Percentiles rank a stretch among this genome's conserved stretches.
These are phyloP conservation scores for Geoglossum glabrum DNA, from an alignment of 495 filamentous ascomycete species.

Conservation along the genomic window DNA sequence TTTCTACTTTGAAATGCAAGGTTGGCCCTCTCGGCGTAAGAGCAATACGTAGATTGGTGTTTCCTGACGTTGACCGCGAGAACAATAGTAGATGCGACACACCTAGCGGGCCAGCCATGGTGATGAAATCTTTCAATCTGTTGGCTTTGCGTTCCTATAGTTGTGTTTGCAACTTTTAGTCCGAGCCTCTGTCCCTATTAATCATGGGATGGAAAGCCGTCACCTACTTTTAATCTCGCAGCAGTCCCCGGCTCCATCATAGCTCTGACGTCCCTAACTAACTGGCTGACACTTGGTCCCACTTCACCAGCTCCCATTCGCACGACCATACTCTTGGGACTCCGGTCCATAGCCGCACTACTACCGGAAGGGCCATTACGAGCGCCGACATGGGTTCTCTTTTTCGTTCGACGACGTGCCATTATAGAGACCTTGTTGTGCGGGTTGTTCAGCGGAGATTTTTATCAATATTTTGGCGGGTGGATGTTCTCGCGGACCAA, in stretches of 20 bases:
- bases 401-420: conserved; percentile 71
- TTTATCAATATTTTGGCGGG: background rate
- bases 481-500: background rate
- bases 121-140: conserved; percentile 75
- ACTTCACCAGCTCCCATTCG: conserved; percentile 88
- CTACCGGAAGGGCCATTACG: conserved; percentile 33
- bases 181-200: background rate
- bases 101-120: conserved; percentile 87
- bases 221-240: conserved; percentile 43
- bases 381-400: conserved; percentile 63
- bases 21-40: conserved; percentile 83
- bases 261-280: conserved; percentile 73
- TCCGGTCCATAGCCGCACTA: conserved; percentile 30
- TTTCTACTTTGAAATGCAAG: conserved; percentile 85
- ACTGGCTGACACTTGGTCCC: conserved; percentile 72
- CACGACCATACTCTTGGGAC: conserved; percentile 96
- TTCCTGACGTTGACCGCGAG: conserved; percentile 71
- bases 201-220: conserved; percentile 4
- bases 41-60: conserved; percentile 79
- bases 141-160: conserved; percentile 70
- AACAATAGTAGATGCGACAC: conserved; percentile 91
- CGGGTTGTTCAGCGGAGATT: no score
- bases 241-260: conserved; percentile 97
- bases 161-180: conserved; percentile 1
- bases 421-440: conserved; percentile 24